phyloP scores from a whole-genome alignment of 2,329 filamentous ascomycete species.

The Pseudogymnoascus sp. region DNA sequence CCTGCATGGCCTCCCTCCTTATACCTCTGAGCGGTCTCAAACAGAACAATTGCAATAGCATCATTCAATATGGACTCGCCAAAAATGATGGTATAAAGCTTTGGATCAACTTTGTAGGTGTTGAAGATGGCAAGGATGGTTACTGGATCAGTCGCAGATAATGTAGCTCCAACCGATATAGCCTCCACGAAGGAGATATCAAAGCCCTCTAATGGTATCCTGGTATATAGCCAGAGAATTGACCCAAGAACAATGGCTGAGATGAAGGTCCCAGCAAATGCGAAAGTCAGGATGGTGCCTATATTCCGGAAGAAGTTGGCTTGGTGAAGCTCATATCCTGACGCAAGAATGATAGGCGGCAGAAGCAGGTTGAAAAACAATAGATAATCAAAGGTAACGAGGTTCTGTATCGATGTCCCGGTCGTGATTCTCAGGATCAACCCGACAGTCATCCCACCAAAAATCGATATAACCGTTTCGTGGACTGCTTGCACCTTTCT shows the following conservation, averaged over 20 bases:
- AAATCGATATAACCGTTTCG: conserved; percentile 97
- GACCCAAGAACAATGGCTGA: conserved; percentile 90
- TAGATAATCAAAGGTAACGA: conserved; percentile 95
- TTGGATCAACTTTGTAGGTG: conserved; percentile 97
- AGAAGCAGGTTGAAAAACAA: conserved; percentile 99
- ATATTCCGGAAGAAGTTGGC: conserved; percentile 99
- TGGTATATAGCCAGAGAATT: conserved; percentile 82
- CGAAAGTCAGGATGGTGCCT: conserved; percentile 93
- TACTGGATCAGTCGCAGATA: conserved; percentile 94
- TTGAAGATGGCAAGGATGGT: conserved; percentile 99
- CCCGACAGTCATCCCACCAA: conserved; percentile 96
- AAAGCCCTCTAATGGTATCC: conserved; percentile 75
- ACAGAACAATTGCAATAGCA: conserved; percentile 95
- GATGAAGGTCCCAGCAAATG: conserved; percentile 93
- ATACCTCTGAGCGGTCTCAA: conserved; percentile 94
- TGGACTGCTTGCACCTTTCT: conserved; percentile 96
- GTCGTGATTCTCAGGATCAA: conserved; percentile 75
- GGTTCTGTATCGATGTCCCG: conserved; percentile 74
- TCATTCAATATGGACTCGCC: conserved; percentile 98
- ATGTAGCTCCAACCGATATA: conserved; percentile 89
- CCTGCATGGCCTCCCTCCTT: conserved; percentile 62
- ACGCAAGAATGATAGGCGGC: conserved; percentile 95
- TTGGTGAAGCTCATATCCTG: conserved; percentile 94
- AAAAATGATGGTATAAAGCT: conserved; percentile 97
- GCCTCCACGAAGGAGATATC: conserved; percentile 89